A percentile compares a stretch with the other conserved stretches of the same genome.
Evolutionary conservation across 1,284 basidiomycete genomes (phyloP).

Genomic region (Taiwanofungus camphoratus): DNA sequence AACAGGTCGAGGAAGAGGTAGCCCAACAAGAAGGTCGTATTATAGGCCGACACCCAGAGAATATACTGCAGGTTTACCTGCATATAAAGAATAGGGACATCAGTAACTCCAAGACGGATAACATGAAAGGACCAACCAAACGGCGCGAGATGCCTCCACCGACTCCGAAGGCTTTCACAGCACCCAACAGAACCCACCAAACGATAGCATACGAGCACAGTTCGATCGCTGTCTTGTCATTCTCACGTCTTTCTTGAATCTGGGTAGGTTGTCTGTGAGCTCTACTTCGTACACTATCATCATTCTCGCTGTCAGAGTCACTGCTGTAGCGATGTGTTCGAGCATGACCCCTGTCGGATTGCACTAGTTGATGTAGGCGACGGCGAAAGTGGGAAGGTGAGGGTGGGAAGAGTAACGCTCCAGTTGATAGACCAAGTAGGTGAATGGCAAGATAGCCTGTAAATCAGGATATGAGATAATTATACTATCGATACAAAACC

Average conservation of each 20-base stretch:
- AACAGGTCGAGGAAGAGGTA: slow-evolving; percentile 76
- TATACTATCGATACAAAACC: no score
- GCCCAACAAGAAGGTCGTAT: slow-evolving; percentile 78
- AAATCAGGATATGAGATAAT: neutral
- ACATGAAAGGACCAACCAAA: slow-evolving; percentile 43
- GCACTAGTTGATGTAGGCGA: slow-evolving; percentile 17
- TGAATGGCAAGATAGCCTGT: slow-evolving; percentile 89
- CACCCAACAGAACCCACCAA: slow-evolving; percentile 68
- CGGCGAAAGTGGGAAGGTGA: slow-evolving; percentile 67
- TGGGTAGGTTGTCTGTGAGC: neutral
- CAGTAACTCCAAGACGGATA: neutral
- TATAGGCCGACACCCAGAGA: slow-evolving; percentile 87
- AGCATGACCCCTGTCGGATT: neutral
- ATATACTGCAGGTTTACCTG: slow-evolving; percentile 89
- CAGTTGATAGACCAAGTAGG: slow-evolving; percentile 78
- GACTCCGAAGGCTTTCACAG: slow-evolving; percentile 33
- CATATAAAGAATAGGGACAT: neutral
- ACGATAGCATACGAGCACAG: slow-evolving; percentile 71
- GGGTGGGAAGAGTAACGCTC: slow-evolving; percentile 76
- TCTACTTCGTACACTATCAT: slow-evolving; percentile 2
- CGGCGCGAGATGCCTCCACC: slow-evolving; percentile 65
- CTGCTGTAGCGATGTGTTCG: slow-evolving; percentile 15
- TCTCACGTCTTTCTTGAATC: slow-evolving; percentile 37
- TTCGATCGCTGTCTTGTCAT: slow-evolving; percentile 69
- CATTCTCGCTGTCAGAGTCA: slow-evolving; percentile 21